Percentiles rank a stretch among this genome's conserved stretches.
Conservation (phyloP, 2,329 filamentous ascomycete species). For the Hymenoscyphus repandus region DNA sequence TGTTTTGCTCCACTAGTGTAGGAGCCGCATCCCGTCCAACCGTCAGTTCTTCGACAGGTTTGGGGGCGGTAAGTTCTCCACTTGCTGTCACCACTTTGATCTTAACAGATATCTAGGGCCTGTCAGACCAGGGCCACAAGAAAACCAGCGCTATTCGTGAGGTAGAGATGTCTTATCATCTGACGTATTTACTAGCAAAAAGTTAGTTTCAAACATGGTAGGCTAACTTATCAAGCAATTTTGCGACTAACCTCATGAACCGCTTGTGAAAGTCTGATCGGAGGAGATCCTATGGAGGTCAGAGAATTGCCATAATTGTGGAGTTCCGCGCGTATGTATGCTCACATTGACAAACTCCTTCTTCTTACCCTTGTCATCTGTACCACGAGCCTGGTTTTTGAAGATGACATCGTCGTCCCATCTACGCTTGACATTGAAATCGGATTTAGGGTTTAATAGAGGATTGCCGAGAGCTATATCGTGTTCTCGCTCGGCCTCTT, state of each 20-base stretch:
- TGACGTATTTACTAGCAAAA: slow-evolving; percentile 31
- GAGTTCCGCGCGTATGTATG: slow-evolving; percentile 13
- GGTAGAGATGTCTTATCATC: slow-evolving; percentile 21
- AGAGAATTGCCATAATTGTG: slow-evolving; percentile 7
- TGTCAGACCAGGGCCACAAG: neutral
- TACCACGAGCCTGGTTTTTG: slow-evolving; percentile 95
- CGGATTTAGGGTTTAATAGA: slow-evolving; percentile 71
- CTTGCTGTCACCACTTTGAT: too few species aligned
- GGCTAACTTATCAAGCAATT: neutral
- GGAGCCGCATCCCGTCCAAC: neutral
- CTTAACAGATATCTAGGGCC: too few species aligned
- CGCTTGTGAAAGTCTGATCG: slow-evolving; percentile 96
- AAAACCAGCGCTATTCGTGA: neutral
- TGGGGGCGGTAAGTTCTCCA: too few species aligned
- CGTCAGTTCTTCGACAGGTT: neutral
- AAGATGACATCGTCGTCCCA: slow-evolving; percentile 99
- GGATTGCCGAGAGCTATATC: slow-evolving; percentile 93
- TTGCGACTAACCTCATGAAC: slow-evolving; percentile 63
- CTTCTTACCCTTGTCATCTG: slow-evolving; percentile 80
- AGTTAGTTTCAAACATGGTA: slow-evolving; percentile 15
- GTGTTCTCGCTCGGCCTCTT: slow-evolving; percentile 76
- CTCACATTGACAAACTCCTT: slow-evolving; percentile 96
- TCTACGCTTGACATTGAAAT: slow-evolving; percentile 84
- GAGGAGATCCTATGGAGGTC: slow-evolving; percentile 61
- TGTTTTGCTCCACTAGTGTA: neutral